A percentile compares a stretch with the other conserved stretches of the same genome.
These are phyloP conservation scores for Mycena amicta DNA, from an alignment of 768 basidiomycete genomes.

Conservation along the genomic window DNA sequence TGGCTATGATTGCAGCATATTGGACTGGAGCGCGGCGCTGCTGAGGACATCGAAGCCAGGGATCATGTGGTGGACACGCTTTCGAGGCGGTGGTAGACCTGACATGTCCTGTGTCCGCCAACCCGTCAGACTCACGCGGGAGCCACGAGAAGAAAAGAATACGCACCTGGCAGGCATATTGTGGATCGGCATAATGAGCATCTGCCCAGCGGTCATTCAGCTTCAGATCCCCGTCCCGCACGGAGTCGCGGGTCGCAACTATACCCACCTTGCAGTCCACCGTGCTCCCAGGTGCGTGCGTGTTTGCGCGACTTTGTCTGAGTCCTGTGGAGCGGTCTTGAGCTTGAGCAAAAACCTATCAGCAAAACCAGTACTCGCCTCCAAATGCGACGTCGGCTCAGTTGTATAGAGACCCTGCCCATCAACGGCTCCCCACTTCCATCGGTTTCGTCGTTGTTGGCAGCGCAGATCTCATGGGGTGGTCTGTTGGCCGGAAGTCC, in stretches of 20 bases:
- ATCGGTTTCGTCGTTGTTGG: constrained; percentile 42
- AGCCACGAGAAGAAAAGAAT: too few species aligned
- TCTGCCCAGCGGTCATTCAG: too few species aligned
- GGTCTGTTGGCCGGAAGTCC: constrained; percentile 43
- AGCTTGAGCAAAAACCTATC: too few species aligned
- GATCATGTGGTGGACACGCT: constrained; percentile 70
- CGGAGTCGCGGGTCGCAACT: too few species aligned
- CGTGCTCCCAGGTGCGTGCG: constrained; percentile 64
- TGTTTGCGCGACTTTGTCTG: constrained; percentile 55
- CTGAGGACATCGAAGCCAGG: constrained; percentile 58
- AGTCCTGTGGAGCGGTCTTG: constrained; percentile 41
- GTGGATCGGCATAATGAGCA: too few species aligned
- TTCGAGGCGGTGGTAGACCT: constrained; percentile 60
- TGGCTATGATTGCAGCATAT: constrained; percentile 56
- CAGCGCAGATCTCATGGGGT: constrained; percentile 45
- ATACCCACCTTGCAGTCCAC: constrained; percentile 45
- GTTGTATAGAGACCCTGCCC: constrained; percentile 44
- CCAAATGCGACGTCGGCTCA: constrained; percentile 46
- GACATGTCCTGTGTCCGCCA: constrained; percentile 41
- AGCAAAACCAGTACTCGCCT: constrained; percentile 34
- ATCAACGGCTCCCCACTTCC: constrained; percentile 51
- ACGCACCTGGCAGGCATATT: too few species aligned
- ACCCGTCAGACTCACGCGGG: too few species aligned
- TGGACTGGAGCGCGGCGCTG: constrained; percentile 55
- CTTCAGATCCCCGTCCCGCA: too few species aligned